Base-by-base conservation (phyloP, 306 rosid genomes). In the Fragaria iinumae region DNA sequence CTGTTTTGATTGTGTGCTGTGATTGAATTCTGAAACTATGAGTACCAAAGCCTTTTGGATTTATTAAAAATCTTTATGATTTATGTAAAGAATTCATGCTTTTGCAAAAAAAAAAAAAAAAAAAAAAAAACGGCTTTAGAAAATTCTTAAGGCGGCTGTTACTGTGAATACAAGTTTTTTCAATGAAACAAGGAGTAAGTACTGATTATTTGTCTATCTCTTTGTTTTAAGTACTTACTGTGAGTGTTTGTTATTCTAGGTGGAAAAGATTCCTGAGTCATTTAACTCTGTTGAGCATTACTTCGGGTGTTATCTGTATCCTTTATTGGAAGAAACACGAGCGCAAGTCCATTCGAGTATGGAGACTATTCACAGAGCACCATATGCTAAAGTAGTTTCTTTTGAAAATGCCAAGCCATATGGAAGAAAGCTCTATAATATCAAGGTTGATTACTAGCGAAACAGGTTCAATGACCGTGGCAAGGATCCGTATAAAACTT, bases 301-400 rank as follows among this genome's bases (percentile, higher is more conserved):
- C 75, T 79, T 83, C 44, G 70, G 23, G 2, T 88, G 86, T 8
- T 82, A 70, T 55, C 13, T 72, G 41, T 69, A 82, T 81, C 96
- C 89, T 0, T 70, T 91, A 44, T 44, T 91, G 81, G 90, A 91
- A 44, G 96, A 91, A 71, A 85, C 91, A 9, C 66, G 93, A 57
- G 86, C 90, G 1, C 76, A 71, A 4, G 29, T 90, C 8, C 72
- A 77, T 41, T 81, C 85, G 0, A 84, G 87, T 68, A 81, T 92
- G 96, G 91, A 90, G 21, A 69, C 75, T 7, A 67, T 92, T 17
- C 44, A 79, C 12, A 67, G 60, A 50, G 84, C 86, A 1, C 95
- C 97, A 59, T 90, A 39, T 77, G 88, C 90, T 2, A 32, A 88
- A 68, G 84, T 92, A 7, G 75, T 75, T 73, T 64, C 74, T 67